Evolutionary conservation across 371 early-diverging fungal species (phyloP).

Genomic region (Apophysomyces variabilis): DNA sequence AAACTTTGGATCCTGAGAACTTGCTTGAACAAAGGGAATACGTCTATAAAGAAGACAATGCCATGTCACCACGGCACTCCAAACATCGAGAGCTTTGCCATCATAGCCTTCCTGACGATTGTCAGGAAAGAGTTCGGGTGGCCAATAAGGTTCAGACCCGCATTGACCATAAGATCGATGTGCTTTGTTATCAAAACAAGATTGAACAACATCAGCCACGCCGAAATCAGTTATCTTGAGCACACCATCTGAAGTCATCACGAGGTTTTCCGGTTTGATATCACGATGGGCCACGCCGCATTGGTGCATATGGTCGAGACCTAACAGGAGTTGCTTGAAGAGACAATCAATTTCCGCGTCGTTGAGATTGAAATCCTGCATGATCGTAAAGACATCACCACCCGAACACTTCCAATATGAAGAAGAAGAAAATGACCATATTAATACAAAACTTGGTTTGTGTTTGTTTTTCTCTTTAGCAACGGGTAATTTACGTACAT

Average conservation of each 20-base stretch:
- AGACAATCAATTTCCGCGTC: conserved; percentile 57
- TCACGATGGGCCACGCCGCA: conserved; percentile 91
- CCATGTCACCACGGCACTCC: conserved; percentile 86
- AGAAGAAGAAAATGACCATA: not conserved
- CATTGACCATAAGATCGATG: conserved; percentile 75
- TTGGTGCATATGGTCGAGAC: conserved; percentile 94
- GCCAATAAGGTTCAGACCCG: conserved; percentile 89
- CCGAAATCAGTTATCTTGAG: conserved; percentile 98
- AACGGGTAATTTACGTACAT: conserved; percentile 31
- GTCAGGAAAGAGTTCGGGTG: conserved; percentile 70
- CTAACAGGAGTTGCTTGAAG: conserved; percentile 88
- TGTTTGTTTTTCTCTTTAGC: conserved; percentile 4
- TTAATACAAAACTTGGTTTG: conserved; percentile 11
- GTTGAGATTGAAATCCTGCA: conserved; percentile 41
- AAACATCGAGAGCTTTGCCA: conserved; percentile 76
- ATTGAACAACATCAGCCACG: conserved; percentile 89
- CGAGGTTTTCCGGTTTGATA: conserved; percentile 90
- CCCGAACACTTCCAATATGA: conserved; percentile 44
- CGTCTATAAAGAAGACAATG: conserved; percentile 78
- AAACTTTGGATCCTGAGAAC: conserved; percentile 65
- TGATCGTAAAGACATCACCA: conserved; percentile 62
- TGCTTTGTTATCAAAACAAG: conserved; percentile 70
- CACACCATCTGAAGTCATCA: conserved; percentile 76
- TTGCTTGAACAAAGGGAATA: conserved; percentile 57
- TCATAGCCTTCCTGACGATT: conserved; percentile 67